Conservation (phyloP, 495 filamentous ascomycete species). For the Lophiotrema nucula region DNA sequence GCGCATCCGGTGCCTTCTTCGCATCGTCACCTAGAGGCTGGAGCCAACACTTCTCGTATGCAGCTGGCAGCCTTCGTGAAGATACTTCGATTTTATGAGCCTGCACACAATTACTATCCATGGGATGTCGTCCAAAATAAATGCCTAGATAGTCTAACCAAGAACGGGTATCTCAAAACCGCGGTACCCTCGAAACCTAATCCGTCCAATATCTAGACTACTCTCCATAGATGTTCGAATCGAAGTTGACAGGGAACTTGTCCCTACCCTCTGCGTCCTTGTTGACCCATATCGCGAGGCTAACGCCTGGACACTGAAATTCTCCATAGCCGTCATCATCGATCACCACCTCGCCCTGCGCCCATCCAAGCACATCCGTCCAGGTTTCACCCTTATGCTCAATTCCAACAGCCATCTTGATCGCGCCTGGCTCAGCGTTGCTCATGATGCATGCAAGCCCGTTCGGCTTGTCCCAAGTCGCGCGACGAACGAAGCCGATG, state of each 20-base stretch:
- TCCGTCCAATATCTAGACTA: too few relatives aligned
- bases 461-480: conserved; percentile 40
- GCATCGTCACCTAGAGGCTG: too few relatives aligned
- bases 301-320: conserved; percentile 36
- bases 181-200: too few relatives aligned
- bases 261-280: conserved; percentile 38
- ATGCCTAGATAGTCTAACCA: too few relatives aligned
- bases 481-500: conserved; percentile 68
- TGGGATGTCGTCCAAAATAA: too few relatives aligned
- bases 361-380: conserved; percentile 39
- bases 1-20: too few relatives aligned
- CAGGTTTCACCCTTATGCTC: conserved; percentile 40
- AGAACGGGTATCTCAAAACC: too few relatives aligned
- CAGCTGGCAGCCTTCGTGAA: too few relatives aligned
- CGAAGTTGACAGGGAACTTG: conserved; percentile 39
- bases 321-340: conserved; percentile 40
- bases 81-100: too few relatives aligned
- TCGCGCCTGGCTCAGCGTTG: conserved; percentile 31
- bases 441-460: conserved; percentile 42
- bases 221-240: conserved; percentile 37
- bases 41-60: too few relatives aligned
- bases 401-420: conserved; percentile 38
- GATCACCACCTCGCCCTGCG: conserved; percentile 36
- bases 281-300: conserved; percentile 39
- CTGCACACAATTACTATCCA: too few relatives aligned